Evolutionary conservation across 371 early-diverging fungal species (phyloP), one percentile per base, ranked within the genome.

Genomic region (Nematocida ausubeli): DNA sequence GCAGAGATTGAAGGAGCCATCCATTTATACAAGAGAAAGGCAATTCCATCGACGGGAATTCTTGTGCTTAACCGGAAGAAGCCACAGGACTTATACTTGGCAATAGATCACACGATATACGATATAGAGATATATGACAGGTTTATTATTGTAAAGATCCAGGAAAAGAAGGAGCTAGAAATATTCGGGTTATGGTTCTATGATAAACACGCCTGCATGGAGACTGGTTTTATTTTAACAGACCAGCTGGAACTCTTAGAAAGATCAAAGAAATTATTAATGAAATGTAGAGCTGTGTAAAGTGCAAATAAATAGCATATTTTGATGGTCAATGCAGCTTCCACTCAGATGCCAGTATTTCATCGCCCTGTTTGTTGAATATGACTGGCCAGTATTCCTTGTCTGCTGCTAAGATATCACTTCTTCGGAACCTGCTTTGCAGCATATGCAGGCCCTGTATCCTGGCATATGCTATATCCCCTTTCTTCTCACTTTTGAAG

Each of bases 401-500:
- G 47, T 44, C 35, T n/a, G 78, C 65, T 28, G 63, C 62, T 9
- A 86, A 82, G 14, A 87, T 70, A 52, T 42, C 50, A 51, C 92
- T 91, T 71, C 92, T 91, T 62, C 89, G 87, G 81, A 94, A 95
- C 80, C 92, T 92, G 30, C 89, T 89, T 52, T 92, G 87, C 24
- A 95, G 87, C 3, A 89, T 88, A 2, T 86, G 82, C 69, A 90
- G 88, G 2, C 93, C 93, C 84, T 95, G 94, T 50, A 93, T 89
- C 40, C 90, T 89, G 22, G 95, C 95, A 85, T 91, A 95, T 16
- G 91, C 88, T 12, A 94, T 81, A 24, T 88, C 86, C 70, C 92
- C 91, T 34, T 89, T 87, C 81, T 95, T 95, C 55, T 92, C 92
- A 40, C 90, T 90, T 69, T 90, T 91, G 86, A 92, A 94, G 22